Percentiles rank a stretch among this genome's conserved stretches.
These are phyloP conservation scores for Codiaeum variegatum DNA, from an alignment of 441 rosid species.

Conservation along the genomic window DNA sequence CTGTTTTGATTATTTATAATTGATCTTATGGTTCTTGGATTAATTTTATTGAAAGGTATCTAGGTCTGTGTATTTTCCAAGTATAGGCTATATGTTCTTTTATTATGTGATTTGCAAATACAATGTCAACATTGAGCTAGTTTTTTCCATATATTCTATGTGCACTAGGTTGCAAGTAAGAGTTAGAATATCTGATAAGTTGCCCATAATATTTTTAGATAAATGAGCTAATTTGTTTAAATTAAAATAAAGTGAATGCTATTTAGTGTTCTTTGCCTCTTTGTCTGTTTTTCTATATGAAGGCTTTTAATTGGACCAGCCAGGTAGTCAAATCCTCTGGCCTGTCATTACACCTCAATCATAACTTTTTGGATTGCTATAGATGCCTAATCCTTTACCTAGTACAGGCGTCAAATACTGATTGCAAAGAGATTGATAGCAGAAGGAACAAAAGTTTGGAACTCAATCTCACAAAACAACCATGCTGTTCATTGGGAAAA, in stretches of 20 bases:
- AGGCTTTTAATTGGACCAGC: constrained; percentile 16
- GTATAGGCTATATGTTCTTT: neutral
- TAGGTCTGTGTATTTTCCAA: neutral
- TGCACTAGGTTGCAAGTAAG: neutral
- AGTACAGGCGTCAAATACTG: constrained; percentile 59
- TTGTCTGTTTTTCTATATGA: neutral
- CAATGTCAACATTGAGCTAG: neutral
- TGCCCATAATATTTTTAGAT: neutral
- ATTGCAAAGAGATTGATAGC: constrained; percentile 68
- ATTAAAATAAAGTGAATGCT: neutral
- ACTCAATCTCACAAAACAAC: constrained; percentile 55
- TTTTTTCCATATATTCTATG: neutral
- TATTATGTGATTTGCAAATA: neutral
- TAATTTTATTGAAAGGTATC: neutral
- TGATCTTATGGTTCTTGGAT: neutral
- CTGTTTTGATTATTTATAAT: neutral
- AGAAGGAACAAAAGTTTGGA: constrained; percentile 82
- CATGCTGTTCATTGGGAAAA: constrained; percentile 62
- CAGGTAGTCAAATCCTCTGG: constrained; percentile 2
- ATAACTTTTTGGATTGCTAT: neutral
- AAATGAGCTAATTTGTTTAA: neutral
- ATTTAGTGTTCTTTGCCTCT: neutral
- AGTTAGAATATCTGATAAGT: neutral
- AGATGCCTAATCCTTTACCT: neutral
- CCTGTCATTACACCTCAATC: neutral